Evolutionary conservation across 768 basidiomycete species (phyloP), one percentile per base, ranked within the genome.

Genomic region (Phlebiopsis gigantea): DNA sequence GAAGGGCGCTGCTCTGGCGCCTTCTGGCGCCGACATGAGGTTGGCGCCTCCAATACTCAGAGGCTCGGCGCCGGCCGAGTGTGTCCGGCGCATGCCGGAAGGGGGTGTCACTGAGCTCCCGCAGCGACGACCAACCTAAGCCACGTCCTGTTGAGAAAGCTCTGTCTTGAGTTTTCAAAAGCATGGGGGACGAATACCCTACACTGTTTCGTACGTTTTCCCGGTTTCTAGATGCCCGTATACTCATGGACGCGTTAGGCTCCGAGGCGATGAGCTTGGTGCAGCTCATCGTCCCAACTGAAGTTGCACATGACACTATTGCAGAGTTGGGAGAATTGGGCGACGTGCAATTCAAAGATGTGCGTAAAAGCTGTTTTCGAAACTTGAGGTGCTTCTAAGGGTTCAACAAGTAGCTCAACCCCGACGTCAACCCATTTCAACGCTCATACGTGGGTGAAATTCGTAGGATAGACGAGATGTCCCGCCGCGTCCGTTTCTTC

Each of bases 221-320:
- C 4, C 24, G 19, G 22, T 17, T 17, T 31, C 28, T 14, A 26
- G 17, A 42, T 57, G 12, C 46, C 45, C 30, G 15, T 34, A 39
- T n/a, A 28, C 39, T 48, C 25, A 59, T 24, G 14, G 3, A 17
- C 21, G 10, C 4, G 9, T 12, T 53, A 97, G 94, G 91, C 57
- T 98, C 95, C 80, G 95, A 97, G 76, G 82, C 85, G 77, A 98
- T 98, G 95, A 96, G 93, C 79, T 78, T 95, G 75, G 90, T 96
- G 61, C 93, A 98, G 79, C 85, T 99, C 66, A 95, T 93, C 69
- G 89, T 98, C 63, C 97, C 96, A 44, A 88, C 90, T 39, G 97
- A 99, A 79, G 93, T 96, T 59, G 93, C 95, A 26, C 97, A 99
- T 71, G 93, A 98, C 68, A 92, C 96, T 46, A 92, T 98, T 59